Evolutionary conservation across 1,284 basidiomycete genomes (phyloP).

Genomic region (Boletus mariae): DNA sequence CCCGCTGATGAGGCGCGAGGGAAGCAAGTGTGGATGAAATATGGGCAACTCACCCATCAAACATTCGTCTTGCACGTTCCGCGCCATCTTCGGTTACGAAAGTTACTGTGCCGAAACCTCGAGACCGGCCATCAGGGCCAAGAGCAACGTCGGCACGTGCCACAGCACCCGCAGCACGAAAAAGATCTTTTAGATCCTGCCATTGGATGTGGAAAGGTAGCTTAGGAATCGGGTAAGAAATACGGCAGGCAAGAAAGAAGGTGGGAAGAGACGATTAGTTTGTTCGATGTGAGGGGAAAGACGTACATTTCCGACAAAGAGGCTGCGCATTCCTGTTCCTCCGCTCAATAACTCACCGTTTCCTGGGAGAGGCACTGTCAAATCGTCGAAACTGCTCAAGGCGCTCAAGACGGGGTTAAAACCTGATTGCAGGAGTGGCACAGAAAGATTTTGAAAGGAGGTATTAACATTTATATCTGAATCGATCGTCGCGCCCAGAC

Average conservation of each 20-base stretch:
- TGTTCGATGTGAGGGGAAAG: conserved; percentile 11
- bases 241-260: conserved; percentile 1
- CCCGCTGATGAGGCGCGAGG: background rate
- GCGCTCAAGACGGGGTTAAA: conserved; percentile 15
- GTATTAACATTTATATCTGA: conserved; percentile 18
- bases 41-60: conserved; percentile 67
- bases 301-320: conserved; percentile 71
- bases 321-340: conserved; percentile 46
- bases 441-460: conserved; percentile 12
- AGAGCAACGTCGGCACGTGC: conserved; percentile 93
- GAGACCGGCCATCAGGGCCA: conserved; percentile 87
- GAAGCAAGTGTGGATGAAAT: background rate
- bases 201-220: conserved; percentile 96
- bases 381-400: conserved; percentile 21
- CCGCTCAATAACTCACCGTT: conserved; percentile 28
- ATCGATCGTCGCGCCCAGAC: conserved; percentile 44
- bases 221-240: conserved; percentile 42
- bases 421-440: conserved; percentile 19
- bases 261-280: background rate
- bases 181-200: conserved; percentile 98
- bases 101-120: conserved; percentile 93
- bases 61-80: conserved; percentile 79
- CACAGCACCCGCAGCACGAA: conserved; percentile 91
- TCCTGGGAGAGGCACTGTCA: conserved; percentile 9
- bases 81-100: conserved; percentile 90